Conservation (phyloP, 1,139 yeast species). For the Pichia sp. region DNA sequence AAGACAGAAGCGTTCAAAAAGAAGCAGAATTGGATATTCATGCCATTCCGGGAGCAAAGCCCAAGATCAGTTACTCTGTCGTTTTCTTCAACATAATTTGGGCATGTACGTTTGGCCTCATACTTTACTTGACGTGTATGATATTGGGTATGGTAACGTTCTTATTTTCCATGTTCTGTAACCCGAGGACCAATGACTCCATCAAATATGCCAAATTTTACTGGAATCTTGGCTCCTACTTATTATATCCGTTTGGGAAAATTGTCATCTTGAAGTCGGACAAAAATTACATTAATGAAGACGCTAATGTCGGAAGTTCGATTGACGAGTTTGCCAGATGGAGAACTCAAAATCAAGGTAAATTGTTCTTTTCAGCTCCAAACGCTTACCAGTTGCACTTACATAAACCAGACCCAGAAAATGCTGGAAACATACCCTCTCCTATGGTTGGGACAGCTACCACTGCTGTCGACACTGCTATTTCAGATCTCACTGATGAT, state of each 20-base stretch:
- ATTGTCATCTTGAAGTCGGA: constrained; percentile 77
- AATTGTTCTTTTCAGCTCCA: constrained; percentile 65
- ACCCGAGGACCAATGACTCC: constrained; percentile 35
- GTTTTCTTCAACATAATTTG: constrained; percentile 71
- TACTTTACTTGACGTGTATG: constrained; percentile 51
- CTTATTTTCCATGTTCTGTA: constrained; percentile 44
- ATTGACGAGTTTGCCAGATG: constrained; percentile 83
- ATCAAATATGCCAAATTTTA: constrained; percentile 58
- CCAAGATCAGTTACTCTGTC: constrained; percentile 58
- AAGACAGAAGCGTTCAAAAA: constrained; percentile 83
- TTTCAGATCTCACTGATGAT: constrained; percentile 13
- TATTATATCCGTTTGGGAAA: constrained; percentile 85
- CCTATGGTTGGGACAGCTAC: neutral
- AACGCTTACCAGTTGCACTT: neutral
- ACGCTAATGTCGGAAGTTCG: constrained; percentile 82
- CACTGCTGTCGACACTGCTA: neutral
- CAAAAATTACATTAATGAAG: constrained; percentile 79
- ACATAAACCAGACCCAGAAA: neutral
- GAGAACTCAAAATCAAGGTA: constrained; percentile 69
- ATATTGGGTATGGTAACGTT: constrained; percentile 39
- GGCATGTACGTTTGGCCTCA: constrained; percentile 67
- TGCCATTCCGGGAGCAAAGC: constrained; percentile 50
- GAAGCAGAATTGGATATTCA: constrained; percentile 94
- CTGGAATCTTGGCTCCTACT: constrained; percentile 61
- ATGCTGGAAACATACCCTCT: neutral